Evolutionary conservation across 2,329 filamentous ascomycete species (phyloP), one percentile per base, ranked within the genome.

Genomic region (Sodiomyces alkalinus): DNA sequence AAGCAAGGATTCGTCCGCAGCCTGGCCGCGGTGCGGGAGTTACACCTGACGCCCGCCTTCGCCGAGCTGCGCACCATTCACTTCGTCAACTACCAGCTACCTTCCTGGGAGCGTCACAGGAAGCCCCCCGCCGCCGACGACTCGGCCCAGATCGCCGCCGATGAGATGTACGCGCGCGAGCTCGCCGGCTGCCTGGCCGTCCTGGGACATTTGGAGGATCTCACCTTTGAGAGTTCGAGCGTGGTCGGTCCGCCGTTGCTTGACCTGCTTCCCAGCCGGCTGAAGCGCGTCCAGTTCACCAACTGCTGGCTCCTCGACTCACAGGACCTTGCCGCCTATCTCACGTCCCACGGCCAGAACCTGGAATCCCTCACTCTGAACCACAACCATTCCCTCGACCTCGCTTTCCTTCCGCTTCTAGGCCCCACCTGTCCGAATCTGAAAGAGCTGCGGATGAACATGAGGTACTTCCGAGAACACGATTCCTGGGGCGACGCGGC

Each of bases 271-370:
- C 82, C 86, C 1, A 60, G 55, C 8, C 64, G 58, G 4, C 59
- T 96, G 13, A 55, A 64, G 25, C 68, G 69, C 25, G 60, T 96
- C 4, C 77, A 77, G 37, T 58, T 94, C 11, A 70, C 74, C 38
- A 87, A 90, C 41, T 94, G 85, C 44, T 75, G 76, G 53, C 71
- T 80, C 35, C 53, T 93, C 7, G 72, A 63, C 4, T 77, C 81
- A 1, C 62, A 73, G 4, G 64, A 74, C 33, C 53, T 94, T 14
- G 55, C 61, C 16, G 46, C 51, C 0, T 93, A 79, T 42, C 60
- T 94, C 22, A 46, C 59, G 5, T 66, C 66, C 1, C 73, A 81
- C 41, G 86, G 85, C 0, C 51, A 57, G 14, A 55, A 68, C n/a
- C 56, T 96, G 14, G 64, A 66, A 29, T 66, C 68, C 20, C 60